Conservation (phyloP, 1,284 basidiomycete species). For the Cryptococcus sp. region DNA sequence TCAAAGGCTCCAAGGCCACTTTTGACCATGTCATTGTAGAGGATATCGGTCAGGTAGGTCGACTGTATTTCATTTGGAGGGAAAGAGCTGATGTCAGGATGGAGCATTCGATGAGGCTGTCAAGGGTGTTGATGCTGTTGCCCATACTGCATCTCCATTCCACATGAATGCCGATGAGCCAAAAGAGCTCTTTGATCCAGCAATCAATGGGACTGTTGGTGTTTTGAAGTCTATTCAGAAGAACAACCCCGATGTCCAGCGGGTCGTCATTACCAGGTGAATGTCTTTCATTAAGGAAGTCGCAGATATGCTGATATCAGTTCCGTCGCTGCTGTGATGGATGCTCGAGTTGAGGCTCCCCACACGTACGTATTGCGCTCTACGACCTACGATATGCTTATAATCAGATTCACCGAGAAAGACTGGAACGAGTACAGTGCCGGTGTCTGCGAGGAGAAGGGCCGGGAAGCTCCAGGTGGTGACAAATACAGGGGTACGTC, state of each 20-base stretch:
- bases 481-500: constrained; percentile 37
- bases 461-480: constrained; percentile 49
- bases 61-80: background rate
- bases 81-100: constrained; percentile 42
- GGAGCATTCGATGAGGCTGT: constrained; percentile 69
- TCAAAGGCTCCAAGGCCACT: constrained; percentile 46
- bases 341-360: constrained; percentile 12
- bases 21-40: constrained; percentile 56
- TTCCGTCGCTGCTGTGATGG: constrained; percentile 56
- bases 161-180: constrained; percentile 38
- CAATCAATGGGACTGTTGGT: constrained; percentile 60
- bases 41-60: constrained; percentile 55
- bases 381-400: background rate
- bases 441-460: constrained; percentile 56
- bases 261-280: constrained; percentile 59
- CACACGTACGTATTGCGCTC: constrained; percentile 7
- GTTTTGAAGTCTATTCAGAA: constrained; percentile 57
- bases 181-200: constrained; percentile 58
- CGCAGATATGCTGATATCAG: constrained; percentile 29
- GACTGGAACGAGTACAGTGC: constrained; percentile 65
- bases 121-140: constrained; percentile 60
- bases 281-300: background rate
- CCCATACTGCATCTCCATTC: constrained; percentile 33
- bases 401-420: constrained; percentile 32
- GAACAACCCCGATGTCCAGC: constrained; percentile 55